Conservation (phyloP, 2,329 filamentous ascomycete genomes). For the Phialocephala subalpina region DNA sequence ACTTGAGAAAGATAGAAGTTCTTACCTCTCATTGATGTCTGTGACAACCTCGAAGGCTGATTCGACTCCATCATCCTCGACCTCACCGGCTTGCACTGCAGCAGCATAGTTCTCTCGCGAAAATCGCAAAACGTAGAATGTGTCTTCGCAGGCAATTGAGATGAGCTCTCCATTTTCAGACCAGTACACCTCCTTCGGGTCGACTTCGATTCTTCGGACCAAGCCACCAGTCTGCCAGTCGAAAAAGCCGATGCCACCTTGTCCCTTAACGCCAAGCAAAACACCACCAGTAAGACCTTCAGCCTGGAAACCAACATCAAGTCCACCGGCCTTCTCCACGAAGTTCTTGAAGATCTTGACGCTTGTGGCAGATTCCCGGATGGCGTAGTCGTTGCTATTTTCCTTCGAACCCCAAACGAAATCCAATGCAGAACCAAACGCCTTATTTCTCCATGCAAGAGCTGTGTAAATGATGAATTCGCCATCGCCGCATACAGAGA, state of each 20-base stretch:
- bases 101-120: slow-evolving; percentile 88
- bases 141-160: slow-evolving; percentile 91
- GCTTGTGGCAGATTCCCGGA: slow-evolving; percentile 90
- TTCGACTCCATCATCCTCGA: slow-evolving; percentile 89
- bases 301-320: slow-evolving; percentile 95
- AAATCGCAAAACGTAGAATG: slow-evolving; percentile 92
- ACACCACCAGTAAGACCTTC: slow-evolving; percentile 91
- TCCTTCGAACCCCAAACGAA: slow-evolving; percentile 98
- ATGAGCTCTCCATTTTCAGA: slow-evolving; percentile 96
- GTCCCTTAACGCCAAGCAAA: slow-evolving; percentile 91
- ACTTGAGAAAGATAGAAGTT: not conserved
- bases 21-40: slow-evolving; percentile 88
- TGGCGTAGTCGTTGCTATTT: slow-evolving; percentile 98
- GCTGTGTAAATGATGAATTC: slow-evolving; percentile 99
- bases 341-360: slow-evolving; percentile 99
- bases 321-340: slow-evolving; percentile 84
- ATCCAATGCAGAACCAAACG: slow-evolving; percentile 93
- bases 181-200: slow-evolving; percentile 85
- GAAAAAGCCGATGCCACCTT: slow-evolving; percentile 94
- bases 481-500: slow-evolving; percentile 91
- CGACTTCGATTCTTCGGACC: slow-evolving; percentile 89
- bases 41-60: slow-evolving; percentile 96
- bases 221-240: slow-evolving; percentile 93
- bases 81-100: slow-evolving; percentile 80
- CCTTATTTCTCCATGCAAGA: slow-evolving; percentile 95